A percentile compares a stretch with the other conserved stretches of the same genome.
Conservation (phyloP, 179 eudicot genomes). For the Vitellaria paradoxa region DNA sequence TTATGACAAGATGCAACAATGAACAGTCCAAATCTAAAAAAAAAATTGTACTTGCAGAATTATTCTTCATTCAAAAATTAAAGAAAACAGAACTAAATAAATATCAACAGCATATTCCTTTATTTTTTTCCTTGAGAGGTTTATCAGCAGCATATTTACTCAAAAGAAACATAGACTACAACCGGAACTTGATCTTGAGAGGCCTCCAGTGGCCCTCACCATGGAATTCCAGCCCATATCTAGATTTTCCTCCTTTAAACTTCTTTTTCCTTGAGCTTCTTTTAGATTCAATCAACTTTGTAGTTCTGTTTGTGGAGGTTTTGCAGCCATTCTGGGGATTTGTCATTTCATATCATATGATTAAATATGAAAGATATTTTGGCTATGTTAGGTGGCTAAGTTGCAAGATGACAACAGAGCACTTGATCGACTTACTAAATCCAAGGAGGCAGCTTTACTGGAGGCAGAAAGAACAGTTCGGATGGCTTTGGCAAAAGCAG, state of each 20-base stretch:
- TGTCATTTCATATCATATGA: not conserved
- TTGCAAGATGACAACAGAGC: conserved; percentile 83
- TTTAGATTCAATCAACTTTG: not conserved
- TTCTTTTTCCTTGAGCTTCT: not conserved
- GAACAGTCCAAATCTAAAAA: too few relatives aligned
- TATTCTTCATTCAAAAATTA: not conserved
- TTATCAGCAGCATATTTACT: not conserved
- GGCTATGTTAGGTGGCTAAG: conserved; percentile 48
- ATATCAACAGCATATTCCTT: too few relatives aligned
- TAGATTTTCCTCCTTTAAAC: not conserved
- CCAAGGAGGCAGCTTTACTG: conserved; percentile 77
- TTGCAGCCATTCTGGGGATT: not conserved
- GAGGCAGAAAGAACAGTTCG: conserved; percentile 77
- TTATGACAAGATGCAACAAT: too few relatives aligned
- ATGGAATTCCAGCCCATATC: not conserved
- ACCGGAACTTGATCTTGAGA: not conserved
- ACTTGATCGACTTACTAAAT: conserved; percentile 78
- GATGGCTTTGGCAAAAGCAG: conserved; percentile 70
- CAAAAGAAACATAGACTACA: not conserved
- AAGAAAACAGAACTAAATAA: not conserved
- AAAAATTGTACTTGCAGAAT: too few relatives aligned
- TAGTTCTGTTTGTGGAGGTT: not conserved
- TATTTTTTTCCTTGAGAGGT: too few relatives aligned
- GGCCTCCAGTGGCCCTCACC: not conserved
- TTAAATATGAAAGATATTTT: not conserved